phyloP scores from a whole-genome alignment of 768 basidiomycete species.

The Cantharellus cinnabarinus region DNA sequence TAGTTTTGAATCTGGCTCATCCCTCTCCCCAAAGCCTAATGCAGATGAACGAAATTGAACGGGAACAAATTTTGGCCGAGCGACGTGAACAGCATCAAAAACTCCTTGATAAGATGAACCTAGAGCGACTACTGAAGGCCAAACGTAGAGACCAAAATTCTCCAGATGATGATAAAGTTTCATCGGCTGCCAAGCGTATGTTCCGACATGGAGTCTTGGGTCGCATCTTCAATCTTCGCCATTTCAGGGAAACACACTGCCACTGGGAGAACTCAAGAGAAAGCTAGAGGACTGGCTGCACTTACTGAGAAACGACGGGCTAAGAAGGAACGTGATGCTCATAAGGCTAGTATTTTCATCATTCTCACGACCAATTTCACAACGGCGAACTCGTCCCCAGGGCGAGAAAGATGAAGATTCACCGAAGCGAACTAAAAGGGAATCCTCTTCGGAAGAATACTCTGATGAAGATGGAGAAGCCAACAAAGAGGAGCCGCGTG shows the following conservation, averaged over 20 bases:
- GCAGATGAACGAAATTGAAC: slow-evolving; percentile 65
- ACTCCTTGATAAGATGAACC: slow-evolving; percentile 43
- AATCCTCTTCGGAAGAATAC: slow-evolving; percentile 18
- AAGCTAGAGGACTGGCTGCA: slow-evolving; percentile 58
- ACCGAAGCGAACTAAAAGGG: slow-evolving; percentile 12
- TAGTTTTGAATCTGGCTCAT: background rate
- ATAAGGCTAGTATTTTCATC: slow-evolving; percentile 33
- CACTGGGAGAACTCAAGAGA: slow-evolving; percentile 62
- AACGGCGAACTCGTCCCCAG: slow-evolving; percentile 45
- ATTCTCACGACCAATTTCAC: slow-evolving; percentile 16
- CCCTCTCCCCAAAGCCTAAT: slow-evolving; percentile 34
- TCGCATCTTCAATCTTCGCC: slow-evolving; percentile 5
- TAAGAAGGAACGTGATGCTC: slow-evolving; percentile 50
- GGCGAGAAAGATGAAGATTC: slow-evolving; percentile 40
- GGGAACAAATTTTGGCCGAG: slow-evolving; percentile 67
- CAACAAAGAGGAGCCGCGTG: slow-evolving; percentile 37
- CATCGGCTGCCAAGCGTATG: slow-evolving; percentile 62
- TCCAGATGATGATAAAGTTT: slow-evolving; percentile 33
- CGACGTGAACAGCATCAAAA: slow-evolving; percentile 67
- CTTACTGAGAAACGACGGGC: slow-evolving; percentile 73
- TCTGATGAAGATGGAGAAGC: slow-evolving; percentile 16
- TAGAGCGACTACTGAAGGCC: slow-evolving; percentile 54
- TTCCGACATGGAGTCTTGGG: slow-evolving; percentile 6
- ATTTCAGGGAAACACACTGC: slow-evolving; percentile 47
- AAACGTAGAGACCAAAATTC: slow-evolving; percentile 28